Percentiles rank a stretch among this genome's conserved stretches.
These are phyloP conservation scores for Circinella umbellata DNA, from an alignment of 371 early-diverging fungal genomes.

Conservation along the genomic window DNA sequence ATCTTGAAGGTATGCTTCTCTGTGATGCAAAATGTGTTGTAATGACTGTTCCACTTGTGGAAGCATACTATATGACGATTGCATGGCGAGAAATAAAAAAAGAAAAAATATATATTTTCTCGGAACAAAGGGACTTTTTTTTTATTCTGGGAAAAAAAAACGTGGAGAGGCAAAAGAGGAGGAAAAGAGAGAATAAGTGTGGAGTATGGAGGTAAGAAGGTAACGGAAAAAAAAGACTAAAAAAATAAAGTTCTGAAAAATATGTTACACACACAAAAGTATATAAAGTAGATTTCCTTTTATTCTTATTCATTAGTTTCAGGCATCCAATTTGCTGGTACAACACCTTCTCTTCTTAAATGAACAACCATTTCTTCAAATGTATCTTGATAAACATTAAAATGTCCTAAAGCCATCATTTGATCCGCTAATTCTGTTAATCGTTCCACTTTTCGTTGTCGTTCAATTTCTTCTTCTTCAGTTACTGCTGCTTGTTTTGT, in stretches of 20 bases:
- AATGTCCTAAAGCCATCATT: constrained; percentile 76
- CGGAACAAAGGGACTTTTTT: constrained; percentile 1
- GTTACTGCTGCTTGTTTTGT: constrained; percentile 6
- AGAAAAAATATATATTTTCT: not conserved
- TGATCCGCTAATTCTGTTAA: constrained; percentile 78
- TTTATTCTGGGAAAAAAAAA: constrained; percentile 2
- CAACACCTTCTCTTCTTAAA: constrained; percentile 65
- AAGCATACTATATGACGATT: constrained; percentile 29
- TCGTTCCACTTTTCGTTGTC: constrained; percentile 59
- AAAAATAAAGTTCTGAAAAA: no score
- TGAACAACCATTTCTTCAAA: constrained; percentile 78
- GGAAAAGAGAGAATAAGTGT: not conserved
- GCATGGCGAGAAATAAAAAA: not conserved
- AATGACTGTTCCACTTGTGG: constrained; percentile 49
- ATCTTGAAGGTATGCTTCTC: constrained; percentile 28
- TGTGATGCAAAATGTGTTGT: constrained; percentile 45
- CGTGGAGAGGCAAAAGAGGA: not conserved
- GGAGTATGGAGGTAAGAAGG: no score
- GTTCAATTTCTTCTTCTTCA: constrained; percentile 48
- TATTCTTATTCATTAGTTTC: not conserved
- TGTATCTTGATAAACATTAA: constrained; percentile 75
- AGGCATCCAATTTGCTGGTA: constrained; percentile 69
- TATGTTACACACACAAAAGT: no score
- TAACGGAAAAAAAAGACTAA: no score
- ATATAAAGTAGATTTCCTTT: no score